A percentile compares a stretch with the other conserved stretches of the same genome.
Evolutionary conservation across 208 protist genomes (phyloP).

Genomic region (Novymonas esmeraldas): DNA sequence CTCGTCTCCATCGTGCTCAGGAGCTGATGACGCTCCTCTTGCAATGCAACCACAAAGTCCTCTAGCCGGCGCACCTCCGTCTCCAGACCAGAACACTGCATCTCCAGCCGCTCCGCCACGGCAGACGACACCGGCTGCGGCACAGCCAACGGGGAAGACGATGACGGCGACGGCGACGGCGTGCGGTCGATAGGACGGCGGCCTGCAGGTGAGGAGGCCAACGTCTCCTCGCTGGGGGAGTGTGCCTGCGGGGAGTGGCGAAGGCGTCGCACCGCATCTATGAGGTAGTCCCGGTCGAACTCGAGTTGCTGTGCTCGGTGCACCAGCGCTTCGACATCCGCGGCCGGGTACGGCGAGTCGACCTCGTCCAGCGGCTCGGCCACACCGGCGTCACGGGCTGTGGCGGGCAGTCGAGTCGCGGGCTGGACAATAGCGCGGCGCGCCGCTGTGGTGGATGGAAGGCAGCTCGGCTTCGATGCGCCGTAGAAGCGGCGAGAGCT

Average conservation of each 20-base stretch:
- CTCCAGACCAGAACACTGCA: constrained; percentile 10
- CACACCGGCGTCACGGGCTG: neutral
- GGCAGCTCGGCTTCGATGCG: constrained; percentile 7
- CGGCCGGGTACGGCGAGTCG: constrained; percentile 19
- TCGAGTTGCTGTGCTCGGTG: constrained; percentile 20
- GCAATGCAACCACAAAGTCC: constrained; percentile 19
- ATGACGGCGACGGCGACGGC: neutral
- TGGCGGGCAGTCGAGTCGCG: neutral
- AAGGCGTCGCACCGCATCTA: constrained; percentile 15
- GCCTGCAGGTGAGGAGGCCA: neutral
- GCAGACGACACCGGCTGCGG: neutral
- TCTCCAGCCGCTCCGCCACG: constrained; percentile 2
- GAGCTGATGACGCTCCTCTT: constrained; percentile 25
- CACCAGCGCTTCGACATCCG: constrained; percentile 36
- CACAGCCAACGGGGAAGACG: no score
- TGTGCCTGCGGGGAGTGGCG: neutral
- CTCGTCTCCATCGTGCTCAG: constrained; percentile 8
- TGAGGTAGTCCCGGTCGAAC: constrained; percentile 24
- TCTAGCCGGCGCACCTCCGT: constrained; percentile 24
- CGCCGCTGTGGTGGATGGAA: constrained; percentile 21
- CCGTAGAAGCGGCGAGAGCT: neutral
- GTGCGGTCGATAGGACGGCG: neutral
- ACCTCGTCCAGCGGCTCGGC: no score
- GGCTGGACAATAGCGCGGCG: constrained; percentile 25
- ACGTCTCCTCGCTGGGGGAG: neutral